phyloP scores from a whole-genome alignment of 495 filamentous ascomycete species.

The Podospora pseudopauciseta region DNA sequence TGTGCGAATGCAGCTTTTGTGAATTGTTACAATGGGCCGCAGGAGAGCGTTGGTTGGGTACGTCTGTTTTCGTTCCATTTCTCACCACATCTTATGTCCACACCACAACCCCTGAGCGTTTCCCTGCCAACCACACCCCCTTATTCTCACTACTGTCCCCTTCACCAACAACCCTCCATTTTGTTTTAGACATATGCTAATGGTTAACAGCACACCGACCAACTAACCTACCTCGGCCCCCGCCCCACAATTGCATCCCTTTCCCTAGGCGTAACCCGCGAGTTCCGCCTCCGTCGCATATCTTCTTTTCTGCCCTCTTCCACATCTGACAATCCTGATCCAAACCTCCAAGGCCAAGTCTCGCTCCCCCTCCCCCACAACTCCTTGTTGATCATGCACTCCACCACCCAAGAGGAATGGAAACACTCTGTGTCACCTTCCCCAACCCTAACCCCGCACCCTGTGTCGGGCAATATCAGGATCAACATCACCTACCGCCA shows the following conservation, averaged over 20 bases:
- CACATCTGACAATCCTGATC: background rate
- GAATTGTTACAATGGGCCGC: constrained; percentile 81
- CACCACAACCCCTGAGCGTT: background rate
- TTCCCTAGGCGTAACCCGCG: constrained; percentile 81
- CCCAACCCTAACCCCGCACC: constrained; percentile 73
- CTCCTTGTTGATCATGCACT: constrained; percentile 89
- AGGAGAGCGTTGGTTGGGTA: constrained; percentile 75
- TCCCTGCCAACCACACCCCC: background rate
- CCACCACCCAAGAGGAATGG: constrained; percentile 82
- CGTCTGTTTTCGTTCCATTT: background rate
- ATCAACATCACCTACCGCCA: constrained; percentile 94
- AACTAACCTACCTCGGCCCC: constrained; percentile 89
- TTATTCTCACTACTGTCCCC: background rate
- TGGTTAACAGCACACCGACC: constrained; percentile 63
- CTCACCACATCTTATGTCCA: background rate
- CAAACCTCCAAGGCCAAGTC: constrained; percentile 71
- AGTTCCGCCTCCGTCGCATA: constrained; percentile 81
- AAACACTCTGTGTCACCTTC: constrained; percentile 76
- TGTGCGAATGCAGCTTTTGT: constrained; percentile 85
- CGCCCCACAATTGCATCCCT: constrained; percentile 83
- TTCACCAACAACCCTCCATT: background rate
- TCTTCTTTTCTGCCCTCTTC: constrained; percentile 42
- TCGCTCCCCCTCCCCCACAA: constrained; percentile 92
- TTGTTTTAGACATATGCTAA: background rate
- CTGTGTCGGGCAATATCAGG: constrained; percentile 68